Conservation (phyloP, 1,284 basidiomycete genomes). For the Microbotryum scabiosae region DNA sequence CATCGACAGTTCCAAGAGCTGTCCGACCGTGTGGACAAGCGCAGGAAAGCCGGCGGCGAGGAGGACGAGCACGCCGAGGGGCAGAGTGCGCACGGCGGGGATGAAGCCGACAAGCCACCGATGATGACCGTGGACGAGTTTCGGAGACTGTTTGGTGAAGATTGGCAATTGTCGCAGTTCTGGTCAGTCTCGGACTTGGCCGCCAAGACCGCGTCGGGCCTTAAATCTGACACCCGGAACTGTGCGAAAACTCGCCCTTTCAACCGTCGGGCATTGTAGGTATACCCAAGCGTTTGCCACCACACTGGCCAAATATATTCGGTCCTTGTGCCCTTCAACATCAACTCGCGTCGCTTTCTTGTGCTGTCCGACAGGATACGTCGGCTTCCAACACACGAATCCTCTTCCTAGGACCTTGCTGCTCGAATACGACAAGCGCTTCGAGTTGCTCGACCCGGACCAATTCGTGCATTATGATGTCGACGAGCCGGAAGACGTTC, state of each 20-base stretch:
- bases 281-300: constrained; percentile 34
- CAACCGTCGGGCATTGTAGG: constrained; percentile 14
- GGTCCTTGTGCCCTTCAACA: constrained; percentile 17
- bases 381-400: constrained; percentile 37
- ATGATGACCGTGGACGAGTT: constrained; percentile 34
- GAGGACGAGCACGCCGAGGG: constrained; percentile 28
- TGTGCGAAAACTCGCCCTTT: not conserved
- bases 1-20: constrained; percentile 32
- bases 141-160: constrained; percentile 34
- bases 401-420: constrained; percentile 28
- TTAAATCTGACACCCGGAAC: not conserved
- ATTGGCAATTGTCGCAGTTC: constrained; percentile 30
- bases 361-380: constrained; percentile 39
- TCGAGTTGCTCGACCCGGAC: constrained; percentile 31
- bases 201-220: constrained; percentile 11
- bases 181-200: constrained; percentile 13
- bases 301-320: constrained; percentile 26
- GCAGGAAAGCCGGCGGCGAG: constrained; percentile 6
- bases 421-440: constrained; percentile 37
- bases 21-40: constrained; percentile 8
- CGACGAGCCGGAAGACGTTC: constrained; percentile 33
- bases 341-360: constrained; percentile 35
- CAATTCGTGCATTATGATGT: constrained; percentile 38
- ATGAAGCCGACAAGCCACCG: constrained; percentile 26
- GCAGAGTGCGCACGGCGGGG: constrained; percentile 9